These are phyloP conservation scores for Calonectria henricotiae DNA, from an alignment of 2,329 filamentous ascomycete genomes.

Conservation along the genomic window DNA sequence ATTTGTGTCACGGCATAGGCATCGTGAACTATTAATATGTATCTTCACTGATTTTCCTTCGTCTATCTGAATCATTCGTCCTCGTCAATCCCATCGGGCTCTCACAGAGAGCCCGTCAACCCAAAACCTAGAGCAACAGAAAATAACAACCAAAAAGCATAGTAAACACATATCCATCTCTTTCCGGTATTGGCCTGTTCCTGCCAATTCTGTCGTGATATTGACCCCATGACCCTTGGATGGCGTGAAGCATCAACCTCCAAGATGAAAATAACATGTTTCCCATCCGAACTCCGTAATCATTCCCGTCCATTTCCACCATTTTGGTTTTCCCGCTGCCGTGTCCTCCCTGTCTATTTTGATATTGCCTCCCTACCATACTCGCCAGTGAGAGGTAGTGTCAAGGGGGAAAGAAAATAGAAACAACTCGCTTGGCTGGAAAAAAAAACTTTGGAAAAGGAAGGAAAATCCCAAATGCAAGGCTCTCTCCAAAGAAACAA, in stretches of 20 bases:
- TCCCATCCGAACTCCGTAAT: slow-evolving; percentile 18
- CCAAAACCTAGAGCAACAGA: not conserved
- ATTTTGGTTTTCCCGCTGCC: slow-evolving; percentile 33
- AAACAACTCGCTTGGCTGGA: slow-evolving; percentile 26
- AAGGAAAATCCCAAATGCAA: slow-evolving; percentile 19
- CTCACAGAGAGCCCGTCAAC: slow-evolving; percentile 20
- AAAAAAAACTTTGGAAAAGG: slow-evolving; percentile 11
- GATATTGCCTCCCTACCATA: slow-evolving; percentile 35
- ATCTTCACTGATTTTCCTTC: slow-evolving; percentile 22
- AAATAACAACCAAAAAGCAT: not conserved
- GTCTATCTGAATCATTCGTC: slow-evolving; percentile 22
- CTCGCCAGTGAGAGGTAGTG: slow-evolving; percentile 27
- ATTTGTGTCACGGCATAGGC: not conserved
- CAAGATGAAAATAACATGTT: slow-evolving; percentile 9
- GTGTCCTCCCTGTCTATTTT: slow-evolving; percentile 34
- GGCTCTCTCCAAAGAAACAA: not conserved
- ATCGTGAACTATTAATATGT: slow-evolving; percentile 2
- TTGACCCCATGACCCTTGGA: slow-evolving; percentile 1
- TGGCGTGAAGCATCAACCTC: slow-evolving; percentile 13
- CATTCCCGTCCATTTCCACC: slow-evolving; percentile 25
- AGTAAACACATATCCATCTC: slow-evolving; percentile 12
- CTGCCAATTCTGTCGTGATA: slow-evolving; percentile 21
- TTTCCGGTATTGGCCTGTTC: slow-evolving; percentile 15
- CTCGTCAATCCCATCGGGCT: slow-evolving; percentile 2
- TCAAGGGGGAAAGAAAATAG: slow-evolving; percentile 1